These are phyloP conservation scores for Gamarada debralockiae DNA, from an alignment of 495 filamentous ascomycete genomes.

Conservation along the genomic window DNA sequence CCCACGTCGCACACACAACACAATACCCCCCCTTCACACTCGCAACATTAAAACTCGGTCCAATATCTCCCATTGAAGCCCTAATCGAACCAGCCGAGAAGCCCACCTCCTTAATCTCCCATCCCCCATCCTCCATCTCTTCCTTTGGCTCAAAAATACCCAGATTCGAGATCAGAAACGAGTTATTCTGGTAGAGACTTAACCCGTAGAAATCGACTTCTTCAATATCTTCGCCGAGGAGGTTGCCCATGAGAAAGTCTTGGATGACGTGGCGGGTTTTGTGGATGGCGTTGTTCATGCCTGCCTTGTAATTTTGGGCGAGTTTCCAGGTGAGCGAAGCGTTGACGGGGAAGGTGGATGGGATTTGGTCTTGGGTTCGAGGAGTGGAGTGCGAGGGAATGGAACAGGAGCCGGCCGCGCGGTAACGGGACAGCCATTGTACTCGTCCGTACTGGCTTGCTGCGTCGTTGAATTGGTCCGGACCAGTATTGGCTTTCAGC, in stretches of 20 bases:
- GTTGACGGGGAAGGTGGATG: neutral
- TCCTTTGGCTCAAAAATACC: slow-evolving; percentile 17
- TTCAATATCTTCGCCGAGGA: slow-evolving; percentile 11
- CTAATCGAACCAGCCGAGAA: slow-evolving; percentile 11
- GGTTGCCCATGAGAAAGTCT: neutral
- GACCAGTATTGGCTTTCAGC: no score
- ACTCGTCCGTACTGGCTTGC: neutral
- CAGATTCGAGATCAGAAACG: slow-evolving; percentile 16
- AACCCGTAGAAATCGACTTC: neutral
- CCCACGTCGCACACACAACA: slow-evolving; percentile 2
- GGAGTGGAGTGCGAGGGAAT: neutral
- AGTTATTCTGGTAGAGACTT: no score
- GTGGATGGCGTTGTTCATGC: slow-evolving; percentile 1
- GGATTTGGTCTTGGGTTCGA: neutral
- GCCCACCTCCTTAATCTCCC: slow-evolving; percentile 1
- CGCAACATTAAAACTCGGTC: slow-evolving; percentile 5
- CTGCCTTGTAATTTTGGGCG: slow-evolving; percentile 5
- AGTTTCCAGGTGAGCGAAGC: slow-evolving; percentile 4
- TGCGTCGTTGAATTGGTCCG: slow-evolving; percentile 5
- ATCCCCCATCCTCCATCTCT: slow-evolving; percentile 2
- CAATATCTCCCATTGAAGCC: slow-evolving; percentile 3
- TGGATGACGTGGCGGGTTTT: slow-evolving; percentile 5
- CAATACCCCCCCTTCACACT: slow-evolving; percentile 11
- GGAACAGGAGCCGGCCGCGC: neutral
- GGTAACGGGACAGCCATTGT: no score